Percentiles rank a stretch among this genome's conserved stretches.
phyloP scores from a whole-genome alignment of 2,329 filamentous ascomycete species.

The Aspergillus flavus region DNA sequence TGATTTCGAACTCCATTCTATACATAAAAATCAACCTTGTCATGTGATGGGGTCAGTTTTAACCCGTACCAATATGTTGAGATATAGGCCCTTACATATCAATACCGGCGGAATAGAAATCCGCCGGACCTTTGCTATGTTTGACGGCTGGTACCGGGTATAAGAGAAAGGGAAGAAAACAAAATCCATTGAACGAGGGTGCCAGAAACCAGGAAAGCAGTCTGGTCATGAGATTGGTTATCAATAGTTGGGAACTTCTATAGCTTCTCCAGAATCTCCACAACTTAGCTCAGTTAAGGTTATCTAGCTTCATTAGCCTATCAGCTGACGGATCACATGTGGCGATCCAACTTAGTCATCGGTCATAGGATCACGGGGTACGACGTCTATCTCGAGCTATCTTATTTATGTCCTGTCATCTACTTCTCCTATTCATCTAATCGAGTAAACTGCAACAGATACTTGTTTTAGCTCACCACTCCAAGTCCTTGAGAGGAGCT shows the following conservation, averaged over 20 bases:
- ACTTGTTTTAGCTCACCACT: not conserved
- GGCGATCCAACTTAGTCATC: slow-evolving; percentile 12
- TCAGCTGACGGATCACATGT: slow-evolving; percentile 17
- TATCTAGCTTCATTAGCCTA: not conserved
- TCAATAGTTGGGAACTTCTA: not conserved
- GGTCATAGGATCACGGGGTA: slow-evolving; percentile 15
- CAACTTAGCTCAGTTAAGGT: not conserved
- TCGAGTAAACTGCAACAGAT: not conserved
- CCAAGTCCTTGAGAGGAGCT: not conserved
- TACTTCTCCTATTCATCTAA: not conserved
- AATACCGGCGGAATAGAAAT: too few species aligned
- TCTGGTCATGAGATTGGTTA: not conserved
- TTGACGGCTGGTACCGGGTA: too few species aligned
- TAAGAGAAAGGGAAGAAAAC: not conserved
- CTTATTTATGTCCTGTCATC: not conserved
- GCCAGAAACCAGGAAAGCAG: not conserved
- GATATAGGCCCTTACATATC: too few species aligned
- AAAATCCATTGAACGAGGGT: not conserved
- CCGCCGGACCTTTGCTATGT: too few species aligned
- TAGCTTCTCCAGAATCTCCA: not conserved
- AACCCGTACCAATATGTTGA: too few species aligned
- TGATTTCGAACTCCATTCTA: not conserved
- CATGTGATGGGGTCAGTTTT: not conserved
- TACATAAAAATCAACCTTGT: not conserved
- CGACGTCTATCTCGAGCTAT: slow-evolving; percentile 5